phyloP scores from a whole-genome alignment of 768 basidiomycete genomes.

The Lactarius tabidus region DNA sequence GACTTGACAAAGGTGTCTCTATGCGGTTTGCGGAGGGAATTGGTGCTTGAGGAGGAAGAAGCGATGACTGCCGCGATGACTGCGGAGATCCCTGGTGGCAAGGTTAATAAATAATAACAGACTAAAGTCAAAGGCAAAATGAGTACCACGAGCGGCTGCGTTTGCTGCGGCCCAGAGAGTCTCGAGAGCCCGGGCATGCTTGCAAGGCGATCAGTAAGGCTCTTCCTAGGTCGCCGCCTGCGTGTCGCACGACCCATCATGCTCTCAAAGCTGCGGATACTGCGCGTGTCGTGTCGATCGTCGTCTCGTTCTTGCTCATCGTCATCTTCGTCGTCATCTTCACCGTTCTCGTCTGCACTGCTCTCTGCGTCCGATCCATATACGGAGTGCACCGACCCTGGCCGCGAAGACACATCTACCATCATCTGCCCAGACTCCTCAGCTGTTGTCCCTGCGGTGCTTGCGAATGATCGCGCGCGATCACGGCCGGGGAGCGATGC shows the following conservation, averaged over 20 bases:
- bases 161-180: constrained; percentile 32
- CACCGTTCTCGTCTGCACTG: constrained; percentile 34
- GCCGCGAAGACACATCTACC: constrained; percentile 51
- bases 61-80: constrained; percentile 40
- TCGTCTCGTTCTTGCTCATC: constrained; percentile 38
- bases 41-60: constrained; percentile 32
- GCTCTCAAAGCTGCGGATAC: constrained; percentile 82
- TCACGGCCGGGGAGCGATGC: constrained; percentile 58
- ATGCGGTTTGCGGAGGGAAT: constrained; percentile 32
- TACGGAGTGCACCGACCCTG: constrained; percentile 43
- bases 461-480: constrained; percentile 32
- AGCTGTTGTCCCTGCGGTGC: constrained; percentile 26
- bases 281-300: constrained; percentile 54
- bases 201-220: constrained; percentile 77
- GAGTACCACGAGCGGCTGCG: constrained; percentile 8
- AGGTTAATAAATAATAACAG: background rate
- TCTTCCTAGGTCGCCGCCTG: constrained; percentile 47
- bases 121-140: constrained; percentile 16
- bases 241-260: constrained; percentile 53
- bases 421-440: constrained; percentile 50
- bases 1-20: constrained; percentile 40
- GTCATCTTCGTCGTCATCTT: constrained; percentile 39
- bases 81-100: constrained; percentile 35
- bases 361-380: constrained; percentile 32
- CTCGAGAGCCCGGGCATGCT: constrained; percentile 59